Percentiles rank a stretch among this genome's conserved stretches.
These are phyloP conservation scores for Liquidambar formosana DNA, from an alignment of 164 flowering plant species.

Conservation along the genomic window DNA sequence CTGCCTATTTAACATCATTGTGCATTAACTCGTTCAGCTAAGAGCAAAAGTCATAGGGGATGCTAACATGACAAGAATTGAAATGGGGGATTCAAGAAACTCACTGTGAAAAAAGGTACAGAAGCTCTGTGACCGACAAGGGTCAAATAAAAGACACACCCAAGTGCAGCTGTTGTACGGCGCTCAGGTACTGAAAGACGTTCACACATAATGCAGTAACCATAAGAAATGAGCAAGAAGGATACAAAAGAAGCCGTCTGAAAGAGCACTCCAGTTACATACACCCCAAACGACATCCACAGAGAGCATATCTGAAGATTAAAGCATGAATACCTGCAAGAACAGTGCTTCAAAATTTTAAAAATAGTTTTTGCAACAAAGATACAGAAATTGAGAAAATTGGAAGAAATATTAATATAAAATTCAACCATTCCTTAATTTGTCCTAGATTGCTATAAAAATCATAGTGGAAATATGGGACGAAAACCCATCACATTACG, in stretches of 20 bases:
- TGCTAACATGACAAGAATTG: no score
- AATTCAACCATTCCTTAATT: no score
- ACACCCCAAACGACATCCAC: constrained; percentile 96
- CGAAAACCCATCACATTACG: no score
- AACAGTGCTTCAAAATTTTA: background rate
- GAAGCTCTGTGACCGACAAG: constrained; percentile 87
- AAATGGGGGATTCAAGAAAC: constrained; percentile 21
- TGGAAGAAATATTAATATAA: background rate
- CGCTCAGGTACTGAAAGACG: constrained; percentile 75
- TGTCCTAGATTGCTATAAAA: no score
- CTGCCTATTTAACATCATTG: constrained; percentile 2
- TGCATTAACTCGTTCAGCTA: background rate
- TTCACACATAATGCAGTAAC: constrained; percentile 88
- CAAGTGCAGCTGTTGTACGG: constrained; percentile 70
- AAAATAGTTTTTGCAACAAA: background rate
- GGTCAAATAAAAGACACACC: constrained; percentile 77
- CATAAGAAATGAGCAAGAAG: constrained; percentile 82
- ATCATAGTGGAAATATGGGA: no score
- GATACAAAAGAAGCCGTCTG: constrained; percentile 83
- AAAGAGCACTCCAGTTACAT: constrained; percentile 80
- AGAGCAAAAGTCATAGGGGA: no score
- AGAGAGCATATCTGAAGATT: constrained; percentile 76
- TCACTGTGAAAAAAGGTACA: constrained; percentile 85
- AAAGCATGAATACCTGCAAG: constrained; percentile 81
- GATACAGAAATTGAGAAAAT: background rate